Percentiles rank a stretch among this genome's conserved stretches.
These are phyloP conservation scores for Chloromonas sp. DNA, from an alignment of 163 green algal species.

Conservation along the genomic window DNA sequence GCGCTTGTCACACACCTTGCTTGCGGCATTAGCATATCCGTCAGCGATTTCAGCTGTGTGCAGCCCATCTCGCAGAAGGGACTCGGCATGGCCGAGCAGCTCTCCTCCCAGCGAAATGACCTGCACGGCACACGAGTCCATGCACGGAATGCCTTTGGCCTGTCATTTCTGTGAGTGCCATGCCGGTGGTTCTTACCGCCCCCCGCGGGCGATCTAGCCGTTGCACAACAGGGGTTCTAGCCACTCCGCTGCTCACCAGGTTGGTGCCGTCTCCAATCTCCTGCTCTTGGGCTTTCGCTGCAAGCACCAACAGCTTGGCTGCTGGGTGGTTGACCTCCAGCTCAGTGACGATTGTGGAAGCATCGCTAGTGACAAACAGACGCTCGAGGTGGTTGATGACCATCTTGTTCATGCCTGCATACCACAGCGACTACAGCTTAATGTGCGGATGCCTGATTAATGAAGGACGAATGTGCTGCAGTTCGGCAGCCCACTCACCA, in stretches of 20 bases:
- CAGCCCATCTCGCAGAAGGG: slow-evolving; percentile 85
- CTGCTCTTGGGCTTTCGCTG: slow-evolving; percentile 87
- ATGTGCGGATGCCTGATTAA: too few species aligned
- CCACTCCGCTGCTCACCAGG: slow-evolving; percentile 58
- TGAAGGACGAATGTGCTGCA: not conserved
- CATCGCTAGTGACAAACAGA: slow-evolving; percentile 97
- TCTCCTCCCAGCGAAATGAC: slow-evolving; percentile 91
- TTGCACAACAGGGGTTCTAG: too few species aligned
- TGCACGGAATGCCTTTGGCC: too few species aligned
- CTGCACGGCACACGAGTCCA: slow-evolving; percentile 28
- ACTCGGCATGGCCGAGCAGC: slow-evolving; percentile 85
- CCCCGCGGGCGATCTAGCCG: too few species aligned
- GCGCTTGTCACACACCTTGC: slow-evolving; percentile 46
- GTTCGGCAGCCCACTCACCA: slow-evolving; percentile 51
- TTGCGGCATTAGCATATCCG: slow-evolving; percentile 81
- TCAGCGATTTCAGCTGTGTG: slow-evolving; percentile 92
- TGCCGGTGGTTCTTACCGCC: too few species aligned
- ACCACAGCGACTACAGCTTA: not conserved
- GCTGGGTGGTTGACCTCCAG: slow-evolving; percentile 97
- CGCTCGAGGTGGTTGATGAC: slow-evolving; percentile 99
- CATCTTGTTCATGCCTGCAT: slow-evolving; percentile 99
- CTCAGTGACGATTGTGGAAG: slow-evolving; percentile 91
- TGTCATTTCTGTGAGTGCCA: too few species aligned
- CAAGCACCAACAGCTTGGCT: slow-evolving; percentile 91
- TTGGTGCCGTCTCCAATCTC: slow-evolving; percentile 98